phyloP scores from a whole-genome alignment of 345 rosid genomes.

The Salix koriyanagi region DNA sequence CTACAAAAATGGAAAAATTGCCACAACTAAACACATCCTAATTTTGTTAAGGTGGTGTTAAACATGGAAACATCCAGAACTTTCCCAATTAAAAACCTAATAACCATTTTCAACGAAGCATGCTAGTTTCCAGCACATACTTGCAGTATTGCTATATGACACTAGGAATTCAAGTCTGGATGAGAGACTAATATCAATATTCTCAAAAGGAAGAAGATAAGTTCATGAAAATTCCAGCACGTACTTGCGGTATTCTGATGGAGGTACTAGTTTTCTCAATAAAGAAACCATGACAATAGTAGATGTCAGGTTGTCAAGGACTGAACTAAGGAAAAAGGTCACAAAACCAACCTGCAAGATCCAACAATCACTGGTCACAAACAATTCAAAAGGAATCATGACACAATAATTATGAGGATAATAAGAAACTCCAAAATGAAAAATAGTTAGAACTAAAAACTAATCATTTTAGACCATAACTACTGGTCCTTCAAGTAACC shows the following conservation, averaged over 20 bases:
- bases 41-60: background rate
- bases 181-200: background rate
- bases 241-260: slow-evolving; percentile 92
- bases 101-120: background rate
- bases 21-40: background rate
- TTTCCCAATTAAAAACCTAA: background rate
- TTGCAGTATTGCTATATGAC: background rate
- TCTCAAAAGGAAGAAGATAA: background rate
- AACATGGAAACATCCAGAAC: background rate
- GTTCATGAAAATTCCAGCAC: slow-evolving; percentile 19
- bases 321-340: slow-evolving; percentile 85
- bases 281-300: slow-evolving; percentile 96
- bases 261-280: slow-evolving; percentile 79
- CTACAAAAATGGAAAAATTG: background rate
- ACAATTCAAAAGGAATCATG: background rate
- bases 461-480: background rate
- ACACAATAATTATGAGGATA: background rate
- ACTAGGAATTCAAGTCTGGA: background rate
- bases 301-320: slow-evolving; percentile 92
- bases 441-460: background rate
- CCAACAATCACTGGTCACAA: slow-evolving; percentile 21
- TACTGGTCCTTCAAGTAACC: background rate
- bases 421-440: background rate
- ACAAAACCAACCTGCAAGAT: slow-evolving; percentile 75
- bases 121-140: no score